Evolutionary conservation across 2,329 filamentous ascomycete genomes (phyloP).

Genomic region (Sordariomycetes sp.): DNA sequence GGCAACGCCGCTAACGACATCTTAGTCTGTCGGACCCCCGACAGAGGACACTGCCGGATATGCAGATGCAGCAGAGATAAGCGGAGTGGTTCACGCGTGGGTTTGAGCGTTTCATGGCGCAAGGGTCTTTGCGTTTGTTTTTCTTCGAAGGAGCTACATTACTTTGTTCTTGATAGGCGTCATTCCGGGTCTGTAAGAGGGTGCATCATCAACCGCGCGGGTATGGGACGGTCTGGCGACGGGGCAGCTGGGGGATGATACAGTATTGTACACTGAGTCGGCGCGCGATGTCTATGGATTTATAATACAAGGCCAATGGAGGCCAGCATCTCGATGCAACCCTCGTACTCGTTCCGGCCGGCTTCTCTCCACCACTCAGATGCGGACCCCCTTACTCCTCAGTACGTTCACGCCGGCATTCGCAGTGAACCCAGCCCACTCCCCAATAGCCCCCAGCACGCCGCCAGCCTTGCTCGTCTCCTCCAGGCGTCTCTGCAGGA

Average conservation of each 20-base stretch:
- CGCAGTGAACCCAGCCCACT: conserved; percentile 76
- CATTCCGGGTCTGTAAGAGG: not conserved
- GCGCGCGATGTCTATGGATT: not conserved
- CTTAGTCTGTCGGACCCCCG: conserved; percentile 44
- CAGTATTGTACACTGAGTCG: not conserved
- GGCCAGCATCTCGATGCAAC: not conserved
- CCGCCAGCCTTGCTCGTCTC: conserved; percentile 53
- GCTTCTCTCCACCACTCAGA: conserved; percentile 21
- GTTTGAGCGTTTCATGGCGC: not conserved
- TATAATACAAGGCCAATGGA: not conserved
- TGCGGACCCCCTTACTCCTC: conserved; percentile 73
- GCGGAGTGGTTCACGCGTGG: not conserved
- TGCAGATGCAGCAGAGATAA: conserved; percentile 16
- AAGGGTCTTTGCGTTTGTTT: not conserved
- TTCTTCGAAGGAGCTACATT: not conserved
- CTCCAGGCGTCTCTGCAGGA: conserved; percentile 61
- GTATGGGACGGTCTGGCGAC: not conserved
- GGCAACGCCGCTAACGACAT: not conserved
- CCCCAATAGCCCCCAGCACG: conserved; percentile 47
- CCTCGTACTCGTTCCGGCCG: not conserved
- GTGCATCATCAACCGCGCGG: not conserved
- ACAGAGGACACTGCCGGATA: conserved; percentile 24
- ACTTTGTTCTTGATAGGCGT: not conserved
- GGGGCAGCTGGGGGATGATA: not conserved
- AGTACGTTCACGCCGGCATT: conserved; percentile 68